Base-by-base conservation (phyloP, 177 flowering plant species). In the Vitis hybrid region DNA sequence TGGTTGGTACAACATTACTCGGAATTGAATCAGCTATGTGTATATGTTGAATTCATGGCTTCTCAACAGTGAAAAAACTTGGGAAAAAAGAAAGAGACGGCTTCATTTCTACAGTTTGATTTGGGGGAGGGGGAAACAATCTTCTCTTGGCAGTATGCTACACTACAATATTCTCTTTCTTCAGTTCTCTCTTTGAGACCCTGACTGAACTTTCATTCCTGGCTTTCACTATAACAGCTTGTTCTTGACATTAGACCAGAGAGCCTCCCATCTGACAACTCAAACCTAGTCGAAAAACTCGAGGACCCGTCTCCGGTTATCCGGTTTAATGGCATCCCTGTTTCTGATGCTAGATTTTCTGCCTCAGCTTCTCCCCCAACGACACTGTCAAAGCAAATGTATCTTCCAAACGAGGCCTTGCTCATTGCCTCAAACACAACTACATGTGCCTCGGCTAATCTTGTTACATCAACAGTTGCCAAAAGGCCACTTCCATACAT, bases 361-460 rank as follows among this genome's bases (percentile, higher is more conserved):
- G 84, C 85, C 32, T 87, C 84, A 2, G 80, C 85, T 5, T 69
- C 80, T 10, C 69, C 67, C 15, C 50, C 19, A 7, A 91, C 77
- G 3, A 85, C 81, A 2, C 63, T 68, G 63, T 89, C 90, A 34
- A 74, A 89, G 77, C 93, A 88, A 52, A 90, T 70, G 79, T 86
- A 91, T 70, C 97, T 83, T 9, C 94, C 94, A 8, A 14, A 52
- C 3, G 86, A 84, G 5, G 78, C 76, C 65, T 66, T 78, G 55
- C 59, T 73, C 87, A 86, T 86, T 15, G 74, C 89, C 73, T 91
- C 88, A 40, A 74, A 82, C 51, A 88, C 86, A 5, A 78, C 5
- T 0, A 87, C 78, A 51, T 91, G 94, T 11, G 91, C 93, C 67
- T 85, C 79, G 21, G 97, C 94, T 34, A 85, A 69, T 48, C 57